A percentile compares a stretch with the other conserved stretches of the same genome.
These are phyloP conservation scores for Fraxinus quadrangulata DNA, from an alignment of 257 asterid genomes.

Conservation along the genomic window DNA sequence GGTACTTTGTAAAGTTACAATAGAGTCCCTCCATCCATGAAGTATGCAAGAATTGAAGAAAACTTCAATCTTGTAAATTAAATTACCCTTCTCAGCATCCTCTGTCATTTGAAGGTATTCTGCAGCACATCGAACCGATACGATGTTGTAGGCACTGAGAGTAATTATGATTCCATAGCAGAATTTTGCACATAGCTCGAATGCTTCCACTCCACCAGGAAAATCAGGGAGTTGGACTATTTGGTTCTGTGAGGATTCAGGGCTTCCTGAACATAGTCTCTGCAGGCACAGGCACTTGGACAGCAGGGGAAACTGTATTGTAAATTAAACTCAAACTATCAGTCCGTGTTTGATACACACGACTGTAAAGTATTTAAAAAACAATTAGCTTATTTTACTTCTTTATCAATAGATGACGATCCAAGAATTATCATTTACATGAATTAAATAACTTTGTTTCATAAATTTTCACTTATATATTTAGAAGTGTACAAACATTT, in stretches of 20 bases:
- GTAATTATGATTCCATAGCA: slow-evolving; percentile 87
- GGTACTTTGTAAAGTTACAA: slow-evolving; percentile 66
- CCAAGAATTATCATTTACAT: not conserved
- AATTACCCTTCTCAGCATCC: slow-evolving; percentile 82
- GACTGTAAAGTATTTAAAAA: not conserved
- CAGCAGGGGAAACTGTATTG: slow-evolving; percentile 79
- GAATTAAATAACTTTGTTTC: not conserved
- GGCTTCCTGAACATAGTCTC: slow-evolving; percentile 55
- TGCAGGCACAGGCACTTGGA: slow-evolving; percentile 75
- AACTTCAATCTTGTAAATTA: slow-evolving; percentile 71
- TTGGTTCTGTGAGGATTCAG: slow-evolving; percentile 54
- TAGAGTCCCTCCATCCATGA: slow-evolving; percentile 78
- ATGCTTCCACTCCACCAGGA: slow-evolving; percentile 84
- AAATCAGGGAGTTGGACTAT: slow-evolving; percentile 69
- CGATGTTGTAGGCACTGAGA: slow-evolving; percentile 79
- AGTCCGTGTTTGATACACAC: not conserved
- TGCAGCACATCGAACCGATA: slow-evolving; percentile 69
- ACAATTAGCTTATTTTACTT: not conserved
- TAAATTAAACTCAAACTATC: not conserved
- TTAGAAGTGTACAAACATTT: slow-evolving; percentile 2
- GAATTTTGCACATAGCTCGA: slow-evolving; percentile 86
- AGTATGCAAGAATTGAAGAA: slow-evolving; percentile 80
- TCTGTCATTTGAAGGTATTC: slow-evolving; percentile 88
- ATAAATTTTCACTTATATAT: not conserved
- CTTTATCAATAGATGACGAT: not conserved